These are phyloP conservation scores for Emmonsiellopsis sp. DNA, from an alignment of 2,329 filamentous ascomycete genomes.

Conservation along the genomic window DNA sequence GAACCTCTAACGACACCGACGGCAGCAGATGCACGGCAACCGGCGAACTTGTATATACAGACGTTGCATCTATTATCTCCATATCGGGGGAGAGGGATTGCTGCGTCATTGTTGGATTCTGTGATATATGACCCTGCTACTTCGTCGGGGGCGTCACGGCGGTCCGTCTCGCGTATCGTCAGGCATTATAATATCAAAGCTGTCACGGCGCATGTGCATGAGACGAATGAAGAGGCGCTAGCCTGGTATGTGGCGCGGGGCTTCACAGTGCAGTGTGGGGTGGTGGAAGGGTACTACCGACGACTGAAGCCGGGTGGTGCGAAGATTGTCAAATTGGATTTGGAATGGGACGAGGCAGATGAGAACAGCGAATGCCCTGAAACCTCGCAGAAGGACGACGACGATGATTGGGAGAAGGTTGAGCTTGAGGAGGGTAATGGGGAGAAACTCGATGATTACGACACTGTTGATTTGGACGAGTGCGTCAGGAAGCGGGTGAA, in stretches of 20 bases:
- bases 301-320: conserved; percentile 49
- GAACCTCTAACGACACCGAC: conserved; percentile 24
- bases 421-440: conserved; percentile 28
- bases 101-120: conserved; percentile 44
- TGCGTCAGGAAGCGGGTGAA: conserved; percentile 18
- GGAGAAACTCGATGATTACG: conserved; percentile 25
- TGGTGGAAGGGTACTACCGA: conserved; percentile 51
- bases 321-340: conserved; percentile 32
- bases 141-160: not conserved
- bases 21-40: conserved; percentile 8
- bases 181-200: conserved; percentile 42
- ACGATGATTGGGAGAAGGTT: conserved; percentile 37
- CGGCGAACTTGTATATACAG: conserved; percentile 50
- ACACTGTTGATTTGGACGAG: conserved; percentile 21
- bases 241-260: conserved; percentile 53
- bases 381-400: conserved; percentile 8
- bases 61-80: conserved; percentile 52
- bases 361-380: conserved; percentile 2
- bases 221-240: conserved; percentile 50
- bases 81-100: conserved; percentile 50
- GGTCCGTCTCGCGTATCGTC: conserved; percentile 28
- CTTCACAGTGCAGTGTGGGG: conserved; percentile 42
- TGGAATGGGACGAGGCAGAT: conserved; percentile 23
- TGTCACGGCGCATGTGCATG: conserved; percentile 57
- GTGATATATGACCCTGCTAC: conserved; percentile 23